Percentiles rank a stretch among this genome's conserved stretches.
These are phyloP conservation scores for Parietaria judaica DNA, from an alignment of 306 rosid genomes.

Conservation along the genomic window DNA sequence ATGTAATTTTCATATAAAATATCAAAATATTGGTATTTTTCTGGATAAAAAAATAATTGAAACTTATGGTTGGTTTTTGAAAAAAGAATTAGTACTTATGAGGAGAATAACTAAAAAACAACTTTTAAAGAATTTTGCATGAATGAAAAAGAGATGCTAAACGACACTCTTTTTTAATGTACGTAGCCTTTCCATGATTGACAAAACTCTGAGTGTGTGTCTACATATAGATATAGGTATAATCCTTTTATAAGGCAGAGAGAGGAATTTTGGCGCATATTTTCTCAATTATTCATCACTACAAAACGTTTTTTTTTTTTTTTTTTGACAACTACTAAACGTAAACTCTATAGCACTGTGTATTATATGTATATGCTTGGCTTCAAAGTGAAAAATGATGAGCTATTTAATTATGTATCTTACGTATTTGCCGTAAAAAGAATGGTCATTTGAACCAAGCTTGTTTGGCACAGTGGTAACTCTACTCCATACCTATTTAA, in stretches of 20 bases:
- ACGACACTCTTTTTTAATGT: conserved; percentile 7
- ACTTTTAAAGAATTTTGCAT: conserved; percentile 12
- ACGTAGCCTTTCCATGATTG: conserved; percentile 42
- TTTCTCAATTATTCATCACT: not conserved
- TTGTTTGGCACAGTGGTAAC: too few relatives aligned
- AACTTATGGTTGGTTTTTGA: too few relatives aligned
- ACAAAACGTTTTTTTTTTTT: too few relatives aligned
- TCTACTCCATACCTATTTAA: too few relatives aligned
- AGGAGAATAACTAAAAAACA: not conserved
- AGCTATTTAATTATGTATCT: not conserved
- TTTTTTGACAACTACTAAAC: too few relatives aligned
- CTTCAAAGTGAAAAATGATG: not conserved
- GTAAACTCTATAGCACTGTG: too few relatives aligned
- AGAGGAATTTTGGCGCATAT: too few relatives aligned
- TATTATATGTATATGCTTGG: too few relatives aligned
- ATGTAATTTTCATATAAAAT: too few relatives aligned
- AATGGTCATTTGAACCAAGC: not conserved
- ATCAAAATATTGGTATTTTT: conserved; percentile 21
- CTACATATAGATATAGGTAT: not conserved
- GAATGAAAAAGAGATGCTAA: conserved; percentile 13
- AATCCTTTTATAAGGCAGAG: not conserved
- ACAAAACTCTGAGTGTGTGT: conserved; percentile 14
- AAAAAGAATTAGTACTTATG: too few relatives aligned
- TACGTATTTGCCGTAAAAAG: not conserved
- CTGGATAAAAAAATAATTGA: conserved; percentile 24